Evolutionary conservation across 164 flowering plant genomes (phyloP).

Genomic region (Saururus chinensis): DNA sequence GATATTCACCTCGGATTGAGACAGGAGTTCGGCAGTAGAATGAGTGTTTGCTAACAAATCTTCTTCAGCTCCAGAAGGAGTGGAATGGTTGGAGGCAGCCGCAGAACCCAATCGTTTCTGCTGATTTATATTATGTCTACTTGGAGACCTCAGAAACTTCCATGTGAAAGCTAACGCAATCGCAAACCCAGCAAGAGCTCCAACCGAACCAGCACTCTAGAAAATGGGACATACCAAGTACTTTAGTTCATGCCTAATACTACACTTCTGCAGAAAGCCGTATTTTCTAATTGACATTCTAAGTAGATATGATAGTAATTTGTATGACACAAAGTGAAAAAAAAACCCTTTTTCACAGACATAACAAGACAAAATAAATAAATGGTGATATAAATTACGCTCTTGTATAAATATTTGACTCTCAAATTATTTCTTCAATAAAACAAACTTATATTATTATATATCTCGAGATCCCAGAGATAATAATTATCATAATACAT

Average conservation of each 20-base stretch:
- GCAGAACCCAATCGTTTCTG: slow-evolving; percentile 17
- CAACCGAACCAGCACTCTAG: slow-evolving; percentile 26
- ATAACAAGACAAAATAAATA: neutral
- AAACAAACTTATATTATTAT: too few species aligned
- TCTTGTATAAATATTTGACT: too few species aligned
- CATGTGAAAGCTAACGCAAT: slow-evolving; percentile 25
- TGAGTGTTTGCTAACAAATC: neutral
- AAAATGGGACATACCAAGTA: neutral
- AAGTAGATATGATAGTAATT: too few species aligned
- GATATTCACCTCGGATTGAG: slow-evolving; percentile 13
- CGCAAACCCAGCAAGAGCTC: slow-evolving; percentile 30
- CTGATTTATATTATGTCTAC: slow-evolving; percentile 11
- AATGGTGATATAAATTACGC: too few species aligned
- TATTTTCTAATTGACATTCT: too few species aligned
- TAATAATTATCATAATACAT: too few species aligned
- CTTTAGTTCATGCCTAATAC: neutral
- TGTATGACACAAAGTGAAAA: neutral
- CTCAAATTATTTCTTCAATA: neutral
- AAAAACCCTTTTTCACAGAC: too few species aligned
- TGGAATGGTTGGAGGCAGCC: slow-evolving; percentile 8
- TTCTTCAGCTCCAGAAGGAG: slow-evolving; percentile 8
- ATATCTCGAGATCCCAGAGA: too few species aligned
- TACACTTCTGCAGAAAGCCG: neutral
- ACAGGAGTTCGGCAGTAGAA: slow-evolving; percentile 7
- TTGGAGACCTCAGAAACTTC: slow-evolving; percentile 23